Evolutionary conservation across 1,284 basidiomycete genomes (phyloP), one percentile per base, ranked within the genome.

Genomic region (Bondarzewia mesenterica): DNA sequence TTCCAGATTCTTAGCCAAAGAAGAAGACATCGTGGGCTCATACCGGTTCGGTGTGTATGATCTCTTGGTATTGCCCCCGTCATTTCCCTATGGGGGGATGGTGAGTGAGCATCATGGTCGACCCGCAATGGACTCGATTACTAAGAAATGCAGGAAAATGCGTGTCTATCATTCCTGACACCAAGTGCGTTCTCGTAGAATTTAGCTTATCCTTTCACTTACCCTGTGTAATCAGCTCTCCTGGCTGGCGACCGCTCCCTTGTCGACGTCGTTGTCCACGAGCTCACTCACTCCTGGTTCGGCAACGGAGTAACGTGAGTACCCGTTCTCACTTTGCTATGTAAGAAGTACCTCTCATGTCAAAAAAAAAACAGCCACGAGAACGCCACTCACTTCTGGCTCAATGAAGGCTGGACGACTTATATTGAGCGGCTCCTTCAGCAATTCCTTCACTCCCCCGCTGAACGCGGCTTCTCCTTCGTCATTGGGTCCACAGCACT

Each of bases 361-460:
- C 26, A 2, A 18, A 20, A 7, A 23, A 27, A 16, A 6, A 15
- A 12, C 53, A 85, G 81, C 0, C 84, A 86, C 50, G 78, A 80
- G 1, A 63, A 87, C 50, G 77, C 82, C 2, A 75, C 75, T 4
- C 86, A 90, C 63, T 94, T 94, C 71, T 95, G 91, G 91, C 78
- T 94, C 44, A 94, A 93, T 63, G 91, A 93, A 67, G 82, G 92
- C 29, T 96, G 90, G 86, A 96, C 93, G 27, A 94, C 91, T 1
- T 97, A 94, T 62, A 85, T 92, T 44, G 95, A 99, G 65, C 82
- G 93, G 20, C 71, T 96, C 7, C 73, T 96, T 32, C 81, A 87
- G 37, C 73, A 85, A 55, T 71, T 75, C 45, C 70, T 95, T 1
- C 82, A 94, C 60, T 79, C 85, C 0, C 79, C 89, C 15, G 81